Conservation (phyloP, 768 basidiomycete genomes). For the Cubamyces sp. region DNA sequence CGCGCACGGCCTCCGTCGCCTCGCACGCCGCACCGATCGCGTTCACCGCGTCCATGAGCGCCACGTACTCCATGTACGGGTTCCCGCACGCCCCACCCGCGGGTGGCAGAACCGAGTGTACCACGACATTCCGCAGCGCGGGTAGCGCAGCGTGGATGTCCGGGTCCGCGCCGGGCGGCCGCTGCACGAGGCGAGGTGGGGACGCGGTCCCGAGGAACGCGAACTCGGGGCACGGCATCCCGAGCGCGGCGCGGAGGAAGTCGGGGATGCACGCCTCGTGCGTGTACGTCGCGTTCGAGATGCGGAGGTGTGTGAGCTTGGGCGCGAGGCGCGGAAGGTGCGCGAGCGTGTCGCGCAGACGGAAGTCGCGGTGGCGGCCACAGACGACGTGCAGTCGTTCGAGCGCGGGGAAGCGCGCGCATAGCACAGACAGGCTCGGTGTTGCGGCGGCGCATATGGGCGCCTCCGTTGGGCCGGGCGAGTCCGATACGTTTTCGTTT, state of each 20-base stretch:
- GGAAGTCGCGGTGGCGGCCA: conserved; percentile 22
- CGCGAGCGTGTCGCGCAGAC: conserved; percentile 18
- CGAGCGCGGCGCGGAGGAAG: conserved; percentile 19
- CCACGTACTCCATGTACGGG: conserved; percentile 15
- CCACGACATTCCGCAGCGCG: conserved; percentile 6
- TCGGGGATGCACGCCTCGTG: conserved; percentile 18
- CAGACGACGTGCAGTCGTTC: conserved; percentile 22
- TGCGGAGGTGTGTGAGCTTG: conserved; percentile 23
- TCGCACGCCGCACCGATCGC: conserved; percentile 13
- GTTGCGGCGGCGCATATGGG: not conserved
- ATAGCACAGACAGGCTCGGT: not conserved
- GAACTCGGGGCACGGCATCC: not conserved
- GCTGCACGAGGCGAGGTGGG: not conserved
- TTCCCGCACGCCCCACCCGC: conserved; percentile 2
- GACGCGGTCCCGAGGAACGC: not conserved
- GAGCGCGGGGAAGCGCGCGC: conserved; percentile 21
- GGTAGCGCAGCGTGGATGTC: conserved; percentile 10
- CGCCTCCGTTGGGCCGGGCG: not conserved
- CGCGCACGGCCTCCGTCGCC: not conserved
- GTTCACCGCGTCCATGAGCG: conserved; percentile 11
- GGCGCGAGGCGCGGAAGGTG: conserved; percentile 17
- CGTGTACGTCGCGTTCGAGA: conserved; percentile 24
- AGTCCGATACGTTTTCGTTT: too few relatives aligned
- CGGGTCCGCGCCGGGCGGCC: not conserved
- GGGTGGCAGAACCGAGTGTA: conserved; percentile 21